Conservation (phyloP, 2,329 filamentous ascomycete species). For the Phyllosticta citrichinensis region DNA sequence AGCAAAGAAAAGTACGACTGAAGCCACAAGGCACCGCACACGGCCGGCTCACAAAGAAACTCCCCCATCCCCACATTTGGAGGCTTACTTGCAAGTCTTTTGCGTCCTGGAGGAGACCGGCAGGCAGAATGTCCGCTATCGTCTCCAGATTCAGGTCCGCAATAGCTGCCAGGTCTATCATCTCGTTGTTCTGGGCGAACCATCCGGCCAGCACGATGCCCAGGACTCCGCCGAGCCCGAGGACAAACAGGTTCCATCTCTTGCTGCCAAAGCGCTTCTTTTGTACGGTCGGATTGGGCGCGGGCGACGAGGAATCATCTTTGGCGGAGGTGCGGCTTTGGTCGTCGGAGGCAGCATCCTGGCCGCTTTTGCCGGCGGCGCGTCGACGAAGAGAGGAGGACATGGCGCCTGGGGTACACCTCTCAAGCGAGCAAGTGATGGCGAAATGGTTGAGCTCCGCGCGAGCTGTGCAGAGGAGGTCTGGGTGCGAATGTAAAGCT, state of each 20-base stretch:
- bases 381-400: slow-evolving; percentile 25
- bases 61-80: slow-evolving; percentile 7
- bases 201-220: slow-evolving; percentile 82
- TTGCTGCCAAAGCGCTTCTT: slow-evolving; percentile 39
- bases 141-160: slow-evolving; percentile 69
- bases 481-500: background rate
- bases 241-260: slow-evolving; percentile 70
- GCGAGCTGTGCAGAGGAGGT: background rate
- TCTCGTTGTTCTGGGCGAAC: slow-evolving; percentile 79
- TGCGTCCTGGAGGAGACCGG: slow-evolving; percentile 75
- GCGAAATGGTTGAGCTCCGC: background rate
- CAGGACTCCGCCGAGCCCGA: slow-evolving; percentile 79
- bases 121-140: slow-evolving; percentile 77
- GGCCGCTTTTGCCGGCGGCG: slow-evolving; percentile 20
- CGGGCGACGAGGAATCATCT: background rate
- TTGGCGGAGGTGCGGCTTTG: background rate
- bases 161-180: slow-evolving; percentile 72
- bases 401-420: slow-evolving; percentile 16
- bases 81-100: slow-evolving; percentile 65
- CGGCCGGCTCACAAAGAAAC: background rate
- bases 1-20: background rate
- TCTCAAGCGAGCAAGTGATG: background rate
- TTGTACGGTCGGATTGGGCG: slow-evolving; percentile 9
- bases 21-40: background rate
- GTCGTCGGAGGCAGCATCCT: background rate